Base-by-base conservation (phyloP, 2,329 filamentous ascomycete genomes). In the Gaeumannomyces sp. region DNA sequence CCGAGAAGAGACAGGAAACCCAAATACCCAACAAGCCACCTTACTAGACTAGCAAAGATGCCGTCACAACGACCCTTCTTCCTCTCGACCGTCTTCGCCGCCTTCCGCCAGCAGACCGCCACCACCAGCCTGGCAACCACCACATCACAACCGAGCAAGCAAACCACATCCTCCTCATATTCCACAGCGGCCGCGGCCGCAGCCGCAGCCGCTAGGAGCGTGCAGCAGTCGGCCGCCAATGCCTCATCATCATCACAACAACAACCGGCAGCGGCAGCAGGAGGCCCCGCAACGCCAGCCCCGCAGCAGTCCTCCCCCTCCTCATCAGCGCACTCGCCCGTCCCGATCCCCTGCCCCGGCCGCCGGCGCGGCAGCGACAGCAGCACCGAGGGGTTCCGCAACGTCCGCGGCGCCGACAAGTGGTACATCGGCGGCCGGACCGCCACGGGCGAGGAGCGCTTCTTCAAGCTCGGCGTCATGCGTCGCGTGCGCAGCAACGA, bases 361-460 rank as follows among this genome's bases (percentile, higher is more conserved):
- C 77, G 81, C 19, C 80, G 89, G 65, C 81, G 90, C 65, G 90
- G 89, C 31, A 92, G 89, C 69, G 90, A 93, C 70, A 91, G 88
- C 75, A 89, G 85, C 68, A 88, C 83, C 64, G 90, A 93, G 71
- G 90, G 90, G 1, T 93, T 93, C 74, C 80, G 89, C 63, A 90
- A 93, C 67, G 88, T 87, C 50, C 76, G 87, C 61, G 89, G 88
- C 2, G 84, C 85, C 1, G 90, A 93, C 69, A 92, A 91, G 77
- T 92, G 90, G 89, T 93, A 93, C 72, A 90, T 93, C 64, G 90
- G 90, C 28, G 90, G 90, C 8, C 80, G 89, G 72, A 93, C 90
- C 33, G 89, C 90, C 1, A 83, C 78, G 1, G 90, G 90, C n/a
- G 90, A 93, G 72, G 90, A 93, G 74, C 85, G 85, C 71, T 93